A percentile compares a stretch with the other conserved stretches of the same genome.
phyloP scores from a whole-genome alignment of 352 stramenopile species.

The Thraustochytrium striatum region DNA sequence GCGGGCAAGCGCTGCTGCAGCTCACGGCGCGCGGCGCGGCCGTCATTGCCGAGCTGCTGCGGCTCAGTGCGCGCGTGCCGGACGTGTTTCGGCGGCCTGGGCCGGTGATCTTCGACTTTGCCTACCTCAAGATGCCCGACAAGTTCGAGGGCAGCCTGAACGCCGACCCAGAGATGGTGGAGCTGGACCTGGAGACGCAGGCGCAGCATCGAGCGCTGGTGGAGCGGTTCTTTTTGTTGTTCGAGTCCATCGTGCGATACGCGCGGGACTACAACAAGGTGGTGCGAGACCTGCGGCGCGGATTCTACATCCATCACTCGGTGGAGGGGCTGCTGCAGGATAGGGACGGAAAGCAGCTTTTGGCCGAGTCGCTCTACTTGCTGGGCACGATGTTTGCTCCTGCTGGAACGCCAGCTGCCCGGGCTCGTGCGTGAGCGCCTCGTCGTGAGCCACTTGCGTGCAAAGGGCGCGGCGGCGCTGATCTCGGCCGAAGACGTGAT shows the following conservation, averaged over 20 bases:
- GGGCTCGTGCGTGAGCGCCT: conserved; percentile 81
- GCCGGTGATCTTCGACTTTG: conserved; percentile 87
- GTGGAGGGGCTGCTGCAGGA: conserved; percentile 88
- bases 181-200: conserved; percentile 84
- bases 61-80: conserved; percentile 80
- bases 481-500: conserved; percentile 84
- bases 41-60: conserved; percentile 85
- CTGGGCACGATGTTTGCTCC: conserved; percentile 86
- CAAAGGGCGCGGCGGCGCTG: conserved; percentile 75
- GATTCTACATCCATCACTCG: conserved; percentile 91
- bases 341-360: conserved; percentile 82
- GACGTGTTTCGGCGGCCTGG: conserved; percentile 57
- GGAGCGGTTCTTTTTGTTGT: conserved; percentile 79
- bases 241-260: conserved; percentile 80
- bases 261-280: conserved; percentile 84
- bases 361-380: conserved; percentile 88
- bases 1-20: conserved; percentile 84
- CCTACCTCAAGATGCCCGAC: conserved; percentile 87
- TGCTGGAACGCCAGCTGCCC: conserved; percentile 84
- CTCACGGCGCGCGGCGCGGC: conserved; percentile 80
- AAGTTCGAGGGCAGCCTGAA: conserved; percentile 72
- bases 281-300: conserved; percentile 79
- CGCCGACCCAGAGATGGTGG: conserved; percentile 65
- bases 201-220: conserved; percentile 76
- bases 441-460: conserved; percentile 61